phyloP scores from a whole-genome alignment of 129 eudicot genomes.

The Flaveria sonorensis region DNA sequence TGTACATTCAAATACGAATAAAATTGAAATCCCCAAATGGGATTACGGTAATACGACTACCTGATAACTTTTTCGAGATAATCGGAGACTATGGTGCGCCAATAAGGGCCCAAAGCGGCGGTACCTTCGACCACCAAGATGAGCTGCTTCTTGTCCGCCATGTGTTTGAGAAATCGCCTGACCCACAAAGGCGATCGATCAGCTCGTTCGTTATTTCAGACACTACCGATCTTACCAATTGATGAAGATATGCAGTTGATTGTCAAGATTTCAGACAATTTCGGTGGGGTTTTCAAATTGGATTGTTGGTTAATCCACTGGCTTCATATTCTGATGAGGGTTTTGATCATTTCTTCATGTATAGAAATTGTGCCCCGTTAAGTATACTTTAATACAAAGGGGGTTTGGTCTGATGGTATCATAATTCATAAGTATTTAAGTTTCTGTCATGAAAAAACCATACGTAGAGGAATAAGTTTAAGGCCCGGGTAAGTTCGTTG shows the following conservation, averaged over 20 bases:
- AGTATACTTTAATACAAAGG: not conserved
- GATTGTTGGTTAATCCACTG: constrained; percentile 4
- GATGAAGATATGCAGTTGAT: constrained; percentile 8
- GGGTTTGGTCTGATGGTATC: too few species aligned
- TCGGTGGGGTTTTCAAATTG: constrained; percentile 1
- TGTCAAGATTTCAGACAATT: constrained; percentile 10
- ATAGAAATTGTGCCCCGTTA: not conserved
- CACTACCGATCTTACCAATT: not conserved
- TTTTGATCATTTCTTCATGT: not conserved
- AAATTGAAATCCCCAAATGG: constrained; percentile 1
- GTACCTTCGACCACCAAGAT: constrained; percentile 92
- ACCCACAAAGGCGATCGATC: not conserved
- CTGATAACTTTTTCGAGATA: constrained; percentile 81
- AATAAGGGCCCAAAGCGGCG: constrained; percentile 83
- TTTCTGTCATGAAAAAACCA: too few species aligned
- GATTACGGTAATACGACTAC: constrained; percentile 29
- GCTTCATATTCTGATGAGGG: not conserved
- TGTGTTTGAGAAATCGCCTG: constrained; percentile 23
- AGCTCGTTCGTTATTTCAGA: constrained; percentile 1
- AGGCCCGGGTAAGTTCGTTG: too few species aligned
- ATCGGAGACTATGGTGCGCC: constrained; percentile 73
- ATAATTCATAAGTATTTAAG: too few species aligned
- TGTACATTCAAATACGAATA: not conserved
- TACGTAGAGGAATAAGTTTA: too few species aligned
- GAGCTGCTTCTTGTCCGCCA: constrained; percentile 73